Evolutionary conservation across 2,329 filamentous ascomycete species (phyloP).

Genomic region (Byssochlamys sp.): DNA sequence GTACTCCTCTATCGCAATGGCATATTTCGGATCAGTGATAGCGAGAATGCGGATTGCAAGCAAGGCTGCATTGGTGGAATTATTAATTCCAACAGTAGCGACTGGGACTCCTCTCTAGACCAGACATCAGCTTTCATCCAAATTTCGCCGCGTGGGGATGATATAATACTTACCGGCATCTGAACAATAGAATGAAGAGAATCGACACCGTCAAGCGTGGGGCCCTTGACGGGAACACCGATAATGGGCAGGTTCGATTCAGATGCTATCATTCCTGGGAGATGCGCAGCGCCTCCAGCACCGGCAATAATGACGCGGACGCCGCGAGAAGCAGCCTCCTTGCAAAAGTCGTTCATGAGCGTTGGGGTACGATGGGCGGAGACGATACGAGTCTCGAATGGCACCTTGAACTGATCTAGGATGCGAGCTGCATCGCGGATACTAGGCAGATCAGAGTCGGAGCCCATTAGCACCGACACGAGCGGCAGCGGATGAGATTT

Average conservation of each 20-base stretch:
- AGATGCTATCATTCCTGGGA: constrained; percentile 59
- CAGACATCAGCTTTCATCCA: background rate
- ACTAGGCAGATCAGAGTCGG: constrained; percentile 14
- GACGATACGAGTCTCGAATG: constrained; percentile 24
- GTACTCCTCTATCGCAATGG: background rate
- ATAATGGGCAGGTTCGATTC: constrained; percentile 61
- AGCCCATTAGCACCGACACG: background rate
- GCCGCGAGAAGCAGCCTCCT: constrained; percentile 48
- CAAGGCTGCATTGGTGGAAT: constrained; percentile 60
- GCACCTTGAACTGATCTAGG: constrained; percentile 20
- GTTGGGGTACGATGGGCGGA: constrained; percentile 54
- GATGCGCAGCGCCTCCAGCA: constrained; percentile 58
- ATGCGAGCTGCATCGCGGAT: constrained; percentile 20
- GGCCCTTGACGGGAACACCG: constrained; percentile 61
- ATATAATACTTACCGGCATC: constrained; percentile 47
- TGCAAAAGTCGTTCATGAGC: constrained; percentile 56
- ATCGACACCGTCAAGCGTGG: constrained; percentile 57
- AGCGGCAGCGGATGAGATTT: background rate
- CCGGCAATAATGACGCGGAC: constrained; percentile 61
- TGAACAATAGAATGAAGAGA: constrained; percentile 59
- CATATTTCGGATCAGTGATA: background rate
- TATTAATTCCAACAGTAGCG: constrained; percentile 63
- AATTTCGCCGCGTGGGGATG: background rate
- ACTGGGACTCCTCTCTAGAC: constrained; percentile 52
- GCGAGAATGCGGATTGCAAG: constrained; percentile 56